Conservation (phyloP, 1,284 basidiomycete genomes). For the Fistulina hepatica region DNA sequence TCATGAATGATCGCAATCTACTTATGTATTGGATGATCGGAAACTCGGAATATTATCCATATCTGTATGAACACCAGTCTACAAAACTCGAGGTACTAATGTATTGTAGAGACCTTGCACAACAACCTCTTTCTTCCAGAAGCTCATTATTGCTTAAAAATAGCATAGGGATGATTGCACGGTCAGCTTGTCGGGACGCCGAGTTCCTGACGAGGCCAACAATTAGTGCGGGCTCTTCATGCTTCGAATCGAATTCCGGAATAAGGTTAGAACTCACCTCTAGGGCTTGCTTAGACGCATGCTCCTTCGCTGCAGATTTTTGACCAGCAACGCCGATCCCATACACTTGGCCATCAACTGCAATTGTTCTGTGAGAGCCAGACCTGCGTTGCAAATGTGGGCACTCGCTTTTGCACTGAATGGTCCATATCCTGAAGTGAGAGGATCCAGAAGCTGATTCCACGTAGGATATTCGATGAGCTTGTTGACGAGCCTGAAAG, state of each 20-base stretch:
- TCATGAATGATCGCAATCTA: too few relatives aligned
- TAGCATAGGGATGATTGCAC: not conserved
- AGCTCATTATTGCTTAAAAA: not conserved
- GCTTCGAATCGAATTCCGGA: not conserved
- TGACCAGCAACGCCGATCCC: slow-evolving; percentile 32
- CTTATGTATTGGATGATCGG: too few relatives aligned
- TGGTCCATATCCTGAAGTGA: slow-evolving; percentile 35
- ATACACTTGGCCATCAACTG: not conserved
- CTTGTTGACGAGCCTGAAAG: not conserved
- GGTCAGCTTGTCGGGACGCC: not conserved
- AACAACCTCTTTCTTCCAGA: not conserved
- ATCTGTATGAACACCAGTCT: too few relatives aligned
- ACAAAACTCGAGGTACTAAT: too few relatives aligned
- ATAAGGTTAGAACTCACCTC: slow-evolving; percentile 18
- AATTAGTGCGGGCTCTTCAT: not conserved
- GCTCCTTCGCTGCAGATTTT: slow-evolving; percentile 40
- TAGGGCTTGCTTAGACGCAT: slow-evolving; percentile 39
- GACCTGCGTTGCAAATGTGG: not conserved
- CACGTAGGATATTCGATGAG: slow-evolving; percentile 29
- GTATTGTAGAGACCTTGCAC: not conserved
- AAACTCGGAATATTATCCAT: too few relatives aligned
- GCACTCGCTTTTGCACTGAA: slow-evolving; percentile 42
- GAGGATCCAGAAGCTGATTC: slow-evolving; percentile 30
- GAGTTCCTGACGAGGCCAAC: not conserved
- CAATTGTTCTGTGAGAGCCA: not conserved